phyloP scores from a whole-genome alignment of 805 yeast genomes.

The Wickerhamomyces bovis region DNA sequence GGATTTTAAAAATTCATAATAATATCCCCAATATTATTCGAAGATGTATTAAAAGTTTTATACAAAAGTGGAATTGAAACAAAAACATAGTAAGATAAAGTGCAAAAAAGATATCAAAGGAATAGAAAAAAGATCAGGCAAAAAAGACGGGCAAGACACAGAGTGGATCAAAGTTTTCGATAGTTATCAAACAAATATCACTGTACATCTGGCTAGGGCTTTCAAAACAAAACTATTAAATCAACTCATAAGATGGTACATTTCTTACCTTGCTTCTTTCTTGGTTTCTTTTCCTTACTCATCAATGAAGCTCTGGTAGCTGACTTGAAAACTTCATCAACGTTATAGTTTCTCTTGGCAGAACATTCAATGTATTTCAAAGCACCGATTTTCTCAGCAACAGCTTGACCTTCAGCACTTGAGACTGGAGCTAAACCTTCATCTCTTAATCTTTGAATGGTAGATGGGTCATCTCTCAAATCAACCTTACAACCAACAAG shows the following conservation, averaged over 20 bases:
- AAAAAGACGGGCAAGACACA: neutral
- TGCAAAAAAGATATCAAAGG: neutral
- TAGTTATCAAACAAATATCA: neutral
- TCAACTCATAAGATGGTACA: constrained; percentile 55
- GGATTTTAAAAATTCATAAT: neutral
- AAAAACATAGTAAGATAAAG: neutral
- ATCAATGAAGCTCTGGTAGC: constrained; percentile 88
- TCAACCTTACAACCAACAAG: constrained; percentile 90
- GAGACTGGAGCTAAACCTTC: constrained; percentile 78
- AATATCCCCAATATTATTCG: neutral
- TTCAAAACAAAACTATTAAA: neutral
- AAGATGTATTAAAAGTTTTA: neutral
- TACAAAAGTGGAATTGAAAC: constrained; percentile 1
- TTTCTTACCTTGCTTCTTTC: constrained; percentile 47
- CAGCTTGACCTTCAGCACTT: constrained; percentile 75
- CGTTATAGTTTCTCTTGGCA: constrained; percentile 87
- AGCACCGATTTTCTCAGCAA: constrained; percentile 88
- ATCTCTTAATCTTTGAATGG: constrained; percentile 67
- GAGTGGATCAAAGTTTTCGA: neutral
- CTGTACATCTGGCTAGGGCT: neutral
- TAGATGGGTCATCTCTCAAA: constrained; percentile 74
- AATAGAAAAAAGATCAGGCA: neutral
- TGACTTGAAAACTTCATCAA: constrained; percentile 85
- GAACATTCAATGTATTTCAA: constrained; percentile 85
- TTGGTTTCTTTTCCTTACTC: constrained; percentile 35